A percentile compares a stretch with the other conserved stretches of the same genome.
Evolutionary conservation across 1,284 basidiomycete genomes (phyloP).

Genomic region (Irpex rosettiformis): DNA sequence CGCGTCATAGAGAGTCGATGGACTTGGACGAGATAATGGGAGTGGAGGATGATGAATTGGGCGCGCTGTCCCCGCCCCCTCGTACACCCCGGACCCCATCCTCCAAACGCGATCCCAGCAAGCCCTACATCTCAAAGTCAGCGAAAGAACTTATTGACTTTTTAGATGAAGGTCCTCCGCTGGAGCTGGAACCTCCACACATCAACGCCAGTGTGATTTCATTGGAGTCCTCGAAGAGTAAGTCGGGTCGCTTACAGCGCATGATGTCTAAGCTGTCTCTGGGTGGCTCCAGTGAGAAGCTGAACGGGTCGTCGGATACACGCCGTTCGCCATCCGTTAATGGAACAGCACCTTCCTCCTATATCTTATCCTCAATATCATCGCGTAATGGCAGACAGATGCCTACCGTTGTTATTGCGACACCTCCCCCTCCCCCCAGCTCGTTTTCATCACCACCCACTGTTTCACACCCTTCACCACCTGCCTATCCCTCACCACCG

Average conservation of each 20-base stretch:
- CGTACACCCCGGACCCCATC: constrained; percentile 16
- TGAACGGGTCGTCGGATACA: constrained; percentile 27
- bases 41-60: constrained; percentile 54
- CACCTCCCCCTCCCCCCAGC: constrained; percentile 25
- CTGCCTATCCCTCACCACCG: constrained; percentile 4
- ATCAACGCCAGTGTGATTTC: constrained; percentile 34
- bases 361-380: constrained; percentile 19
- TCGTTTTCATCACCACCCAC: constrained; percentile 7
- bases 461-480: constrained; percentile 16
- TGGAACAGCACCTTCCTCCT: constrained; percentile 23
- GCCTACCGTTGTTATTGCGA: constrained; percentile 29
- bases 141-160: constrained; percentile 9
- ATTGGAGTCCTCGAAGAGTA: constrained; percentile 36
- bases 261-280: constrained; percentile 76
- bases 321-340: constrained; percentile 18
- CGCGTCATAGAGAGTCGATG: constrained; percentile 60
- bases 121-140: constrained; percentile 2
- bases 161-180: constrained; percentile 9
- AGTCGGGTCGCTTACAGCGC: constrained; percentile 55
- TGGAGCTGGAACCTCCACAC: constrained; percentile 19
- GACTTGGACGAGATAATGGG: constrained; percentile 73
- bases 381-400: constrained; percentile 17
- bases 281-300: constrained; percentile 44
- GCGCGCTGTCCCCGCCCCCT: constrained; percentile 22
- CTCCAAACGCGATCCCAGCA: constrained; percentile 27